Evolutionary conservation across 495 filamentous ascomycete genomes (phyloP).

Genomic region (Penicillium cosmopolitanum): DNA sequence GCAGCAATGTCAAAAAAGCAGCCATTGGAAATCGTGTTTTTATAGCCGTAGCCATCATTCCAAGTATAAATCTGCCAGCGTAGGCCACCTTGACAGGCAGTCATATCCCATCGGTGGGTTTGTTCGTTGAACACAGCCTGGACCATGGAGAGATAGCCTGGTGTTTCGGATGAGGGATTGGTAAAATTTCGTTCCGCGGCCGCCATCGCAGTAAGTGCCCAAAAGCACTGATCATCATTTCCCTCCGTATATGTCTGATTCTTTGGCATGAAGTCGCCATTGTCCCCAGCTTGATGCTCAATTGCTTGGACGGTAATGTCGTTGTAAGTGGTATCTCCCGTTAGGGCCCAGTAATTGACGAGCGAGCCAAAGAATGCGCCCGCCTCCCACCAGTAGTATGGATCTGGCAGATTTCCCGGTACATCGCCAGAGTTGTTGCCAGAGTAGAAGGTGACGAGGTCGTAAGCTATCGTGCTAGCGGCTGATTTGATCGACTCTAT

Average conservation of each 20-base stretch:
- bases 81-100: constrained; percentile 68
- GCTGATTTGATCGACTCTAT: constrained; percentile 51
- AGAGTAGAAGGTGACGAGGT: constrained; percentile 61
- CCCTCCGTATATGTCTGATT: constrained; percentile 77
- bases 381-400: constrained; percentile 81
- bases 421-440: constrained; percentile 68
- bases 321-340: constrained; percentile 72
- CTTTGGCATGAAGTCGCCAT: constrained; percentile 70
- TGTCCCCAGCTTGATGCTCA: constrained; percentile 64
- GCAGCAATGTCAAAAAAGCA: constrained; percentile 77
- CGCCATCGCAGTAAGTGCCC: constrained; percentile 75
- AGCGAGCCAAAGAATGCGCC: constrained; percentile 72
- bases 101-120: constrained; percentile 66
- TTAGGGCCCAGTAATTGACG: constrained; percentile 80
- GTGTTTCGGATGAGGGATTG: constrained; percentile 50
- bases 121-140: constrained; percentile 78
- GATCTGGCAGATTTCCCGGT: constrained; percentile 69
- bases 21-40: constrained; percentile 75
- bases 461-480: constrained; percentile 41
- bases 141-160: constrained; percentile 72
- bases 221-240: constrained; percentile 85
- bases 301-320: constrained; percentile 64
- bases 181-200: constrained; percentile 76
- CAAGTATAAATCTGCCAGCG: constrained; percentile 79
- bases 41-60: constrained; percentile 76